phyloP scores from a whole-genome alignment of 371 early-diverging fungal genomes.

The Lichtheimia ornata region DNA sequence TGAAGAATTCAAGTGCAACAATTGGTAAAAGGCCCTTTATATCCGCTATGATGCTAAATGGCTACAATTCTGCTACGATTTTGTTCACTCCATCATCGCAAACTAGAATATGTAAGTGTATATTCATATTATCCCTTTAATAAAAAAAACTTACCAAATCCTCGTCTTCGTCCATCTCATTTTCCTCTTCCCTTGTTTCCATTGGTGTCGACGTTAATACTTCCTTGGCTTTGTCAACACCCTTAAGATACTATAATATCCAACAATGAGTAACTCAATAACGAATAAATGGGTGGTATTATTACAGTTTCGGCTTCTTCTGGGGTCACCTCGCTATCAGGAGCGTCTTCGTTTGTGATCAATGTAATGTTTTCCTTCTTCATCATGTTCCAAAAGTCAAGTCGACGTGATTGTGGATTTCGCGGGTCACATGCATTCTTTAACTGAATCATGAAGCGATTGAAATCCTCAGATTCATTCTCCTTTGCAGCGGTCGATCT shows the following conservation, averaged over 20 bases:
- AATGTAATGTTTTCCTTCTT: conserved; percentile 30
- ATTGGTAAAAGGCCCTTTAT: neutral
- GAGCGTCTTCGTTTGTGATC: conserved; percentile 39
- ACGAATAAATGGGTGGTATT: neutral
- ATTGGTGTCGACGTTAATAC: neutral
- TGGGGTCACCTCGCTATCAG: conserved; percentile 27
- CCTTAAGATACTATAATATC: conserved; percentile 6
- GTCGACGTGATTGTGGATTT: conserved; percentile 21
- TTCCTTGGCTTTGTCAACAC: neutral
- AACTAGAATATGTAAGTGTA: neutral
- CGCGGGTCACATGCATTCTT: conserved; percentile 22
- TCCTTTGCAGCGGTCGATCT: conserved; percentile 42
- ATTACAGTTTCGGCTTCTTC: conserved; percentile 35
- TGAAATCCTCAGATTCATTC: conserved; percentile 44
- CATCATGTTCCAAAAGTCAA: conserved; percentile 44
- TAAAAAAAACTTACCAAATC: neutral
- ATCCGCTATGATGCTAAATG: neutral
- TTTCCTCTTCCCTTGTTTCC: neutral
- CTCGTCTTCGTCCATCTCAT: neutral
- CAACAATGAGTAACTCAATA: neutral
- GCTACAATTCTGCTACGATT: neutral
- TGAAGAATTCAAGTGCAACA: no score
- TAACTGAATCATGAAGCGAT: conserved; percentile 35
- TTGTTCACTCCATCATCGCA: conserved; percentile 8
- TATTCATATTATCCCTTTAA: neutral